Evolutionary conservation across 2,329 filamentous ascomycete species (phyloP), one percentile per base, ranked within the genome.

Genomic region (Neophaeococcomyces mojaviensis): DNA sequence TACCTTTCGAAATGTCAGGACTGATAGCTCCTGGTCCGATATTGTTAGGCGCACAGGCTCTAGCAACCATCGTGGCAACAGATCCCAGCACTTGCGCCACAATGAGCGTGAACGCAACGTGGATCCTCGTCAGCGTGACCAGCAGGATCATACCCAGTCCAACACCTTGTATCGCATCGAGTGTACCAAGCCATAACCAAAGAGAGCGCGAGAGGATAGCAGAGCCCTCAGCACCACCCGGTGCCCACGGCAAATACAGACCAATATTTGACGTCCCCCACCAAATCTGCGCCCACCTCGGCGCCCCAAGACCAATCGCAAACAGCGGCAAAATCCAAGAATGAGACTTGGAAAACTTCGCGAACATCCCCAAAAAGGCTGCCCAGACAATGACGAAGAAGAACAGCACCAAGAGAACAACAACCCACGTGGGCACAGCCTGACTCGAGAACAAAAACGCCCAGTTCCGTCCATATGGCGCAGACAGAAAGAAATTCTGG

Each of bases 91-190:
- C 71, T 61, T 84, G 81, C 2, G 79, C 78, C 1, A 66, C 70
- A 32, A 81, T 69, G 18, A 84, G 65, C 0, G 78, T 77, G 53
- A 79, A 81, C 44, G 76, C 71, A 47, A 83, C 79, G 57, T 84
- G 81, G 59, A 81, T 72, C 16, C 81, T 68, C 1, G 80, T 83
- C 53, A 82, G 62, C 0, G 79, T 83, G 58, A 81, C 78, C 34
- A 84, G 63, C 3, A 84, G 66, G 42, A 84, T 77, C 79, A 83
- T 84, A 44, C 81, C 81, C 45, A 84, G 75, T 2, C 81, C 81
- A 2, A 83, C 74, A 32, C 79, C 78, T 59, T 84, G 81, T 5
- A 84, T 64, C 8, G 77, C 71, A 54, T 84, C 81, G 8, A 84
- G 67, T 3, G 82, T 71, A 33, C 81, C 81, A 0, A 84, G 72